Evolutionary conservation across 164 flowering plant species (phyloP), one percentile per base, ranked within the genome.

Genomic region (Aristolochia californica): DNA sequence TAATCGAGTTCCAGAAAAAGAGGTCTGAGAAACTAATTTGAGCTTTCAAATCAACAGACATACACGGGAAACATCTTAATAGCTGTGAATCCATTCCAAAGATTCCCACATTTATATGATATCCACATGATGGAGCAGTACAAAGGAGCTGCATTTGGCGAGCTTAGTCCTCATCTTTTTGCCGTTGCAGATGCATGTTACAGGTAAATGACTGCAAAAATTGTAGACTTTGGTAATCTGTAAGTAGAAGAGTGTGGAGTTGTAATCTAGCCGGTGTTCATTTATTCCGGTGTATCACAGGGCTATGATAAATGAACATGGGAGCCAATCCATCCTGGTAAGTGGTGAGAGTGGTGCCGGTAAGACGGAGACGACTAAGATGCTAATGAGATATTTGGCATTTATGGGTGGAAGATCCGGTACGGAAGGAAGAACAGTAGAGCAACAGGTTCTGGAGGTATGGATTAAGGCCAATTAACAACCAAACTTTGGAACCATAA

Each of bases 281-380:
- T n/a, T 45, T 38, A 20, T 63, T 47, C 23, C 52, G n/a, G 44
- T 28, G 7, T 34, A 48, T 43, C 17, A 48, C 68, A 87, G 91
- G 75, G 77, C 85, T 55, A 83, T 87, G 83, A 77, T 75, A 57
- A 83, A 81, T 72, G 89, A 84, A 58, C 71, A 73, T 13, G 74
- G 74, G 56, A 84, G 82, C 69, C 88, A 87, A 66, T 84, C 95
- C 45, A 84, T 87, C 43, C 60, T 87, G 75, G 91, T 87, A 27
- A 87, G 91, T 75, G 91, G 91, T 60, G 91, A 84, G 69, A 87
- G 91, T 74, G 95, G 95, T 30, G 96, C 96, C 57, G 96, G 96
- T 61, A 87, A 87, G 70, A 87, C 96, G 27, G 91, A 87, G 74
- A 87, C 87, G 26, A 87, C 96, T 53, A 87, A 87, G 70, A 83